These are phyloP conservation scores for Sugiyamaella valdiviana DNA, from an alignment of 805 yeast genomes.

Conservation along the genomic window DNA sequence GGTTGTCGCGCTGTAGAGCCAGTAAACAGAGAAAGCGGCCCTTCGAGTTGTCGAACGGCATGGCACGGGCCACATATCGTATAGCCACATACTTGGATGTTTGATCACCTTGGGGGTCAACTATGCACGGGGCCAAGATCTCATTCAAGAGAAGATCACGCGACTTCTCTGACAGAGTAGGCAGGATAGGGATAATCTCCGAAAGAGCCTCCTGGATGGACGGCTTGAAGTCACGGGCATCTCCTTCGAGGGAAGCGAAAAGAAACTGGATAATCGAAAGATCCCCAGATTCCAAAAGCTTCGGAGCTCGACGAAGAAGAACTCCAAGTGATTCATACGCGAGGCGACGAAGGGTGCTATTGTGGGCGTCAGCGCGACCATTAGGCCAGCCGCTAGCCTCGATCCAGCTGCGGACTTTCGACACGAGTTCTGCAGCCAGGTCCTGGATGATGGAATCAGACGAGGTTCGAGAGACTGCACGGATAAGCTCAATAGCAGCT, in stretches of 20 bases:
- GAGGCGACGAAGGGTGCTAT: constrained; percentile 16
- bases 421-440: constrained; percentile 16
- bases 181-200: constrained; percentile 46
- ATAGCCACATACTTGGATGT: constrained; percentile 58
- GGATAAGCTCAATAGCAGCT: constrained; percentile 55
- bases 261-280: constrained; percentile 55
- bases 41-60: constrained; percentile 59
- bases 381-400: constrained; percentile 31
- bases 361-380: not conserved
- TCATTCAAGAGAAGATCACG: constrained; percentile 34
- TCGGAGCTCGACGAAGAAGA: constrained; percentile 39
- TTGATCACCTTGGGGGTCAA: constrained; percentile 37
- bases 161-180: constrained; percentile 27
- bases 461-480: constrained; percentile 45
- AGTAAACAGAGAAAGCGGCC: constrained; percentile 63
- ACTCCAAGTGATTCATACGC: constrained; percentile 79
- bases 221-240: constrained; percentile 53
- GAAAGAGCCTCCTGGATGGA: constrained; percentile 69
- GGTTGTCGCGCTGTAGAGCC: constrained; percentile 52
- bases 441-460: constrained; percentile 23
- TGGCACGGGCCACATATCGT: constrained; percentile 57
- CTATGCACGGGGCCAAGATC: not conserved
- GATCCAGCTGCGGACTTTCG: constrained; percentile 21
- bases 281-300: constrained; percentile 30
- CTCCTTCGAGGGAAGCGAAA: constrained; percentile 63